Base-by-base conservation (phyloP, 805 yeast genomes). In the Pichia membranifaciens region DNA sequence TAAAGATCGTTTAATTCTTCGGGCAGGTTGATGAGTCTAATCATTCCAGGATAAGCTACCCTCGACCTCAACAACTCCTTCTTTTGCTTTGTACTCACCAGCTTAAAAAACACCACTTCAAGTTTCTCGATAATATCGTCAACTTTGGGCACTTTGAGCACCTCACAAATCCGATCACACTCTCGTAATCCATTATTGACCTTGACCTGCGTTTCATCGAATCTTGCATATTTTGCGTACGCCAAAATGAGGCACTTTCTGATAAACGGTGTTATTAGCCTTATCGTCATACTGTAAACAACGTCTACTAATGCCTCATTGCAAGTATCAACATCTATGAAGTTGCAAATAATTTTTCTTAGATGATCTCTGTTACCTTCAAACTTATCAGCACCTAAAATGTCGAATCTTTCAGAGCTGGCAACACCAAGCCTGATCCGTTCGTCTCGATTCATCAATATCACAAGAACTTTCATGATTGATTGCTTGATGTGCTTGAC, bases 11-110 rank as follows among this genome's bases (percentile, higher is more conserved):
- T 90, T 50, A 87, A 64, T 43, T 84, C 72, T 2, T 67, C 62
- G 0, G 96, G 96, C 16, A 89, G 69, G 29, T 74, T 70, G 20
- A 84, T 70, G 42, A 89, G 68, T 36, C 73, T 70, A n/a, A 83
- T 66, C 2, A 75, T 58, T 0, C 86, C 86, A 0, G 95, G 93
- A 55, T 79, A 87, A 34, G 77, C 79, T 18, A 84, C 47, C 35
- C 54, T 49, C 1, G 56, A 43, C 9, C 47, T 39, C 5, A 34
- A 29, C 10, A 61, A 18, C 41, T 49, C 45, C 4, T 23, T 6
- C 16, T 49, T 56, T 10, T 53, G 38, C 7, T 45, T 43, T 8
- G 33, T 40, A 3, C 47, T 29, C 5, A 55, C 36, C 15, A 39
- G 36, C 1, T 32, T 12, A 44, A 57, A 54, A 12, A 57, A 57